Percentiles rank a stretch among this genome's conserved stretches.
Evolutionary conservation across 305 asterid genomes (phyloP).

Genomic region (Coffea humblotiana): DNA sequence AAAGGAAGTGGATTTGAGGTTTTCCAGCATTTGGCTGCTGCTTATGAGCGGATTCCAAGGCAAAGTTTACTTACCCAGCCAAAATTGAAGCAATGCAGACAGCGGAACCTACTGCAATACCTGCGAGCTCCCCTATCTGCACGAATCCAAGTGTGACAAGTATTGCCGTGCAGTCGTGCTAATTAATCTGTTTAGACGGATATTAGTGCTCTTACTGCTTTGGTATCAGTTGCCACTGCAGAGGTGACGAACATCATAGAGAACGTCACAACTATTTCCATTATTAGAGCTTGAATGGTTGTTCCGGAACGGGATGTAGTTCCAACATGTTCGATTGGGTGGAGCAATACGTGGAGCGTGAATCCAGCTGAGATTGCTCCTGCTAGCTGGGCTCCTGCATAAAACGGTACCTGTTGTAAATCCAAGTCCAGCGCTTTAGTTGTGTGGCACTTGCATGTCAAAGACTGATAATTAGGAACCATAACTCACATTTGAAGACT

Average conservation of each 20-base stretch:
- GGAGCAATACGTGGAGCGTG: slow-evolving; percentile 52
- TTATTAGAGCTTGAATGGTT: slow-evolving; percentile 59
- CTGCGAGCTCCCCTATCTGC: slow-evolving; percentile 85
- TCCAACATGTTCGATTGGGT: slow-evolving; percentile 68
- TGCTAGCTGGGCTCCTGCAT: slow-evolving; percentile 60
- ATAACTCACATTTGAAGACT: background rate
- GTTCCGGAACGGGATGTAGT: slow-evolving; percentile 72
- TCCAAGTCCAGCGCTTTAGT: background rate
- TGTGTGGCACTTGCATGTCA: no score
- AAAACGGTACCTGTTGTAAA: slow-evolving; percentile 56
- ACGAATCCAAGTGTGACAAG: background rate
- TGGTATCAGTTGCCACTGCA: slow-evolving; percentile 86
- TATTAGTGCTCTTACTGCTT: slow-evolving; percentile 58
- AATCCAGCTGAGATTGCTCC: slow-evolving; percentile 61
- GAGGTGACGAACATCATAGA: slow-evolving; percentile 85
- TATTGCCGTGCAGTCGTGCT: background rate
- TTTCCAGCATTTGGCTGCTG: background rate
- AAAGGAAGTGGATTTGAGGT: background rate
- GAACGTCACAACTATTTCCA: slow-evolving; percentile 78
- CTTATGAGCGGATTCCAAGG: background rate
- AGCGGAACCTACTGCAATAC: slow-evolving; percentile 86
- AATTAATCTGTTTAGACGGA: background rate
- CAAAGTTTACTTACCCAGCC: slow-evolving; percentile 55
- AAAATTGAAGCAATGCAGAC: slow-evolving; percentile 87
- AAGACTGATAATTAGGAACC: no score